Conservation (phyloP, 1,139 yeast genomes). For the Scheffersomyces illinoinensis region DNA sequence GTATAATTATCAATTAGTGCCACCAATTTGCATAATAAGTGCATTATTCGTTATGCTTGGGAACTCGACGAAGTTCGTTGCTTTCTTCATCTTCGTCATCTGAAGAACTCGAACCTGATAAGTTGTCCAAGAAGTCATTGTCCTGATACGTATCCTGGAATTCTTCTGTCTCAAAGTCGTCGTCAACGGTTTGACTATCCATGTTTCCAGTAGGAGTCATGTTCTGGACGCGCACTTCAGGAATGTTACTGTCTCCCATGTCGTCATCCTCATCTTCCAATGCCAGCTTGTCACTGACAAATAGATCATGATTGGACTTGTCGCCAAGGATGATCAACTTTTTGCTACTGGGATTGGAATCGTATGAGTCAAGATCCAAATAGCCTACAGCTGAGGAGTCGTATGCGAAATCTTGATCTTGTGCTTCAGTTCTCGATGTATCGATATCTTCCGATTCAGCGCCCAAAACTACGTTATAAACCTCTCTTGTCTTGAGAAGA, state of each 20-base stretch:
- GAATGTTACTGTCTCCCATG: conserved; percentile 17
- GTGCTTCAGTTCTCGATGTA: conserved; percentile 9
- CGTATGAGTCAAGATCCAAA: conserved; percentile 35
- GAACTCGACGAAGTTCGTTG: conserved; percentile 35
- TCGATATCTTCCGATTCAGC: conserved; percentile 28
- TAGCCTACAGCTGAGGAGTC: conserved; percentile 38
- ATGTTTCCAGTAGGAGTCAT: conserved; percentile 24
- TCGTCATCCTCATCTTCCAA: conserved; percentile 17
- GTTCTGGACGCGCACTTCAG: conserved; percentile 20
- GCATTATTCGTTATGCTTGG: conserved; percentile 36
- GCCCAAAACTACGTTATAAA: conserved; percentile 49
- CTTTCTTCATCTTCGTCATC: conserved; percentile 27
- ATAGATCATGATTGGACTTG: conserved; percentile 34
- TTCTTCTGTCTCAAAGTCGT: conserved; percentile 26
- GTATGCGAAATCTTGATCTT: conserved; percentile 23
- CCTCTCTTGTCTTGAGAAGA: conserved; percentile 45
- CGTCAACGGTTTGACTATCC: conserved; percentile 10
- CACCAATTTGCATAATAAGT: neutral
- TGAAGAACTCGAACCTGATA: conserved; percentile 41
- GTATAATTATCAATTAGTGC: neutral
- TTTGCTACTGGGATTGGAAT: conserved; percentile 15
- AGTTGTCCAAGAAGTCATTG: conserved; percentile 33
- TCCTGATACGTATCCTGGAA: conserved; percentile 19
- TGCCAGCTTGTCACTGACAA: conserved; percentile 18
- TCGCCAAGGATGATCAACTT: conserved; percentile 37